These are phyloP conservation scores for Neurospora hispaniola DNA, from an alignment of 495 filamentous ascomycete species.

Conservation along the genomic window DNA sequence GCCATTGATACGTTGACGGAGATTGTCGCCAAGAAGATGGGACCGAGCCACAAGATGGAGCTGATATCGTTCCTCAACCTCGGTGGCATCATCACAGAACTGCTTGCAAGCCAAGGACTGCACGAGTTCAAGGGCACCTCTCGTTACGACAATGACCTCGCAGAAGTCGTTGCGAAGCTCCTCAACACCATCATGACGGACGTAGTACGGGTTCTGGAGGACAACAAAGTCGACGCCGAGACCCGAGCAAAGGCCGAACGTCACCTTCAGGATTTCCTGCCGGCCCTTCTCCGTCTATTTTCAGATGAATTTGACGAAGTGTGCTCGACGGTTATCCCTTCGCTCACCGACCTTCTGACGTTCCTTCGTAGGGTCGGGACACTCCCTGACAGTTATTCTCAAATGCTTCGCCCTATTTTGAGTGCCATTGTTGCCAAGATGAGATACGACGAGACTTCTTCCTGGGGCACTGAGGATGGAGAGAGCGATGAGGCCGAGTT, in stretches of 20 bases:
- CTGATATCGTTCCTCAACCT: slow-evolving; percentile 88
- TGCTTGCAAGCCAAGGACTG: slow-evolving; percentile 70
- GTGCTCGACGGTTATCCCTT: slow-evolving; percentile 86
- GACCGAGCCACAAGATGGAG: slow-evolving; percentile 77
- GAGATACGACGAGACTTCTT: slow-evolving; percentile 89
- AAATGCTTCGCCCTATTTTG: slow-evolving; percentile 75
- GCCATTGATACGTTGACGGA: slow-evolving; percentile 90
- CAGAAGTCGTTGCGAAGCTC: slow-evolving; percentile 89
- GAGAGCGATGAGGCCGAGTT: slow-evolving; percentile 98
- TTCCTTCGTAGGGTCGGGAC: slow-evolving; percentile 70
- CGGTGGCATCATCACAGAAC: slow-evolving; percentile 65
- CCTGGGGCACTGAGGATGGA: slow-evolving; percentile 89
- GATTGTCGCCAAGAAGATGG: slow-evolving; percentile 97
- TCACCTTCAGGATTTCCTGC: slow-evolving; percentile 70
- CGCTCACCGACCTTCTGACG: slow-evolving; percentile 78
- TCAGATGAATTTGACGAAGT: slow-evolving; percentile 97
- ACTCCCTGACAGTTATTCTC: slow-evolving; percentile 55
- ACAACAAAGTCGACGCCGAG: slow-evolving; percentile 39
- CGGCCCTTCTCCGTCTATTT: slow-evolving; percentile 82
- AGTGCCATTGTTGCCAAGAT: slow-evolving; percentile 90
- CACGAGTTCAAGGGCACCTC: slow-evolving; percentile 65
- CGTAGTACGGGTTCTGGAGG: slow-evolving; percentile 66
- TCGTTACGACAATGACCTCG: slow-evolving; percentile 87
- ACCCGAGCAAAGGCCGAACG: slow-evolving; percentile 56
- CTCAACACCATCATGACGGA: slow-evolving; percentile 82